Percentiles rank a stretch among this genome's conserved stretches.
phyloP scores from a whole-genome alignment of 1,139 yeast genomes.

The Suhomyces ambrosiae region DNA sequence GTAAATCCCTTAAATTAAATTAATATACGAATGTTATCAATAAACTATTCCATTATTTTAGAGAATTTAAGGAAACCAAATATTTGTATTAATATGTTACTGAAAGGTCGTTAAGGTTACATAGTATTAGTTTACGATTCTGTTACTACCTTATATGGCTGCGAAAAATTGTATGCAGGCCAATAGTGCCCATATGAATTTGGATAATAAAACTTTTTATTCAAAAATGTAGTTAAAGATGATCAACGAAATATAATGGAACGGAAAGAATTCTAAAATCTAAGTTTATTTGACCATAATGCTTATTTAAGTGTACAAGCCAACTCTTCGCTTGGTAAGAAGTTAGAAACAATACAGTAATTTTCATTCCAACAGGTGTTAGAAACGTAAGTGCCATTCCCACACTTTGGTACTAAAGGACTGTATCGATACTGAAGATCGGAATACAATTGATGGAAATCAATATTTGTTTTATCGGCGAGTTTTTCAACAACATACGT shows the following conservation, averaged over 20 bases:
- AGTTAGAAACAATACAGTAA: constrained; percentile 42
- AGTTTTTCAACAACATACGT: constrained; percentile 36
- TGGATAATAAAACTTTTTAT: no score
- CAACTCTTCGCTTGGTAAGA: constrained; percentile 17
- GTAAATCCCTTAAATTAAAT: no score
- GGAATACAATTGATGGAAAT: constrained; percentile 49
- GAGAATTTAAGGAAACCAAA: no score
- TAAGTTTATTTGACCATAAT: no score
- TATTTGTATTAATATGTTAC: no score
- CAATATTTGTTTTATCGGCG: constrained; percentile 36
- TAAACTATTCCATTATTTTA: no score
- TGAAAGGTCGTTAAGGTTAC: no score
- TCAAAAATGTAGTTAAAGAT: no score
- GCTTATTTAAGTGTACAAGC: neutral
- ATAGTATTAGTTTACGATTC: no score
- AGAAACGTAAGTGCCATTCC: constrained; percentile 32
- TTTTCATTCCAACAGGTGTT: constrained; percentile 42
- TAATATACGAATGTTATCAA: no score
- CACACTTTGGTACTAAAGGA: constrained; percentile 51
- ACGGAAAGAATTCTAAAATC: constrained; percentile 23
- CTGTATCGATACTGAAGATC: constrained; percentile 53
- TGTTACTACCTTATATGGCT: neutral
- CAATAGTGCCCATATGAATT: no score
- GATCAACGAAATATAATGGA: neutral
- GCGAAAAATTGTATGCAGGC: neutral